Percentiles rank a stretch among this genome's conserved stretches.
Evolutionary conservation across 352 stramenopile species (phyloP).

Genomic region (Thalassiosira ordinaria): DNA sequence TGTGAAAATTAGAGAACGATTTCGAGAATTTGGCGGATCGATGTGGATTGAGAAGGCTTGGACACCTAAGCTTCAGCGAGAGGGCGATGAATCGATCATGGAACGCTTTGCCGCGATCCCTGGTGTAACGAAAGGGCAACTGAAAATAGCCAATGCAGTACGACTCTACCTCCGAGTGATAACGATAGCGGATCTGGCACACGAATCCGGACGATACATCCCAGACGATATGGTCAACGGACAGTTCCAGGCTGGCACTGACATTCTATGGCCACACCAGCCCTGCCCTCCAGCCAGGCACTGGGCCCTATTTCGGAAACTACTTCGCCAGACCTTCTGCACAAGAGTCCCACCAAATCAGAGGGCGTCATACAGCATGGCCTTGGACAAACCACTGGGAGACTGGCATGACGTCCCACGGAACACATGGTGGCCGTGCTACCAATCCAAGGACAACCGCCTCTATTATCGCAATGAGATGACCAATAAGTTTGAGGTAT

Average conservation of each 20-base stretch:
- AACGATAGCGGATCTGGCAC: background rate
- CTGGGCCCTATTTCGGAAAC: background rate
- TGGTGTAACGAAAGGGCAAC: background rate
- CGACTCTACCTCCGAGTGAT: background rate
- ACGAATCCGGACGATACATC: background rate
- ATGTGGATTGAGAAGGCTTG: constrained; percentile 30
- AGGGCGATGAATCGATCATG: constrained; percentile 4
- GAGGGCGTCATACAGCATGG: background rate
- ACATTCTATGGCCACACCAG: constrained; percentile 14
- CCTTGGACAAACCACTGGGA: background rate
- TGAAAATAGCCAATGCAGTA: background rate
- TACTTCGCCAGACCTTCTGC: background rate
- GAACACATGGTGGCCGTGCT: background rate
- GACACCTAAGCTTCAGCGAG: constrained; percentile 5
- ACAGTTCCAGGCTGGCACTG: background rate
- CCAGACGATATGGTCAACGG: background rate
- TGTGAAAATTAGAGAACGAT: background rate
- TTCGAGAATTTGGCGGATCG: background rate
- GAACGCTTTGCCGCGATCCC: background rate
- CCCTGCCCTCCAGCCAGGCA: background rate
- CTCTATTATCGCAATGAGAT: background rate
- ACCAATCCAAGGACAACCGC: background rate
- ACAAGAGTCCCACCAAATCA: background rate
- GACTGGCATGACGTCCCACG: background rate
- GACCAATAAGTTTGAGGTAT: background rate